Evolutionary conservation across 306 rosid species (phyloP).

Genomic region (Prunus armeniaca): DNA sequence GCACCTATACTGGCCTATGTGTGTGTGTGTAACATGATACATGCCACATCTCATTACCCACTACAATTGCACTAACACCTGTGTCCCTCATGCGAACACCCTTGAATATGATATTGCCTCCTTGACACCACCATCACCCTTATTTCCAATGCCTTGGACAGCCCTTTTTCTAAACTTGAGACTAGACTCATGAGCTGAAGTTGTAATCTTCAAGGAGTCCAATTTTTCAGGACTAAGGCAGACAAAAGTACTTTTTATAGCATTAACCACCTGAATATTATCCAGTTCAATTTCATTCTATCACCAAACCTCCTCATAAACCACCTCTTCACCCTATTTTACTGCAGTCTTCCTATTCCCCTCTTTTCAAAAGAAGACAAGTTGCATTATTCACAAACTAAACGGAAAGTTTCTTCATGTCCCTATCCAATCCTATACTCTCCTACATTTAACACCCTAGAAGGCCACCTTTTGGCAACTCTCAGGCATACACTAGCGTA

Average conservation of each 20-base stretch:
- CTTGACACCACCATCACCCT: neutral
- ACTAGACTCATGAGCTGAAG: neutral
- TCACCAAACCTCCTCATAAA: neutral
- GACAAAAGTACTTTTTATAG: neutral
- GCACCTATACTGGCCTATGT: no score
- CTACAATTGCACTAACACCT: neutral
- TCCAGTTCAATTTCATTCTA: neutral
- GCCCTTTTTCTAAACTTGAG: neutral
- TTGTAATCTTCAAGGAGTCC: neutral
- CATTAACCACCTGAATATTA: neutral
- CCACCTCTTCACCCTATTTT: neutral
- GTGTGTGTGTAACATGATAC: no score
- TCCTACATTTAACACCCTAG: neutral
- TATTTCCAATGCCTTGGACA: neutral
- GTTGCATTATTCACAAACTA: neutral
- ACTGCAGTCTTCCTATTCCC: neutral
- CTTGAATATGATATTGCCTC: neutral
- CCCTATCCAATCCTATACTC: neutral
- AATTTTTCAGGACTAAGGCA: neutral
- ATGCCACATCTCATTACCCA: no score
- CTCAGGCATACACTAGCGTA: neutral
- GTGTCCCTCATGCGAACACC: neutral
- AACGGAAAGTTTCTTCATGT: neutral
- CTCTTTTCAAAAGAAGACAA: neutral
- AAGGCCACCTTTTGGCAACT: neutral